phyloP scores from a whole-genome alignment of 2,329 filamentous ascomycete species.

The Fusarium begoniae region DNA sequence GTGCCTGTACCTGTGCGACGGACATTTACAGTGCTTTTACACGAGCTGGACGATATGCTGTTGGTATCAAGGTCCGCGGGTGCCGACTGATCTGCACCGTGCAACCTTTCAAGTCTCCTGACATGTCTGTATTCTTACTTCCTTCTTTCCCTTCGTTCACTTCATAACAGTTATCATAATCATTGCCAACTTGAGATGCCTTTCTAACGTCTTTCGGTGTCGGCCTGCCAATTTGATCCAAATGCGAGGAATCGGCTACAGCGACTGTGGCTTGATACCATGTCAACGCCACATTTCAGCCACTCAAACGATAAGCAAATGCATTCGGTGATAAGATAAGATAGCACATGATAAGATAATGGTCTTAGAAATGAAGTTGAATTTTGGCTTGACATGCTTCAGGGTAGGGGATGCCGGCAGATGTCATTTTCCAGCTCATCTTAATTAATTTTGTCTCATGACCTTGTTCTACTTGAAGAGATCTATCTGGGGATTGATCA shows the following conservation, averaged over 20 bases:
- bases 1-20: background rate
- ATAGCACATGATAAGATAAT: background rate
- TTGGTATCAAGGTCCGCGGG: background rate
- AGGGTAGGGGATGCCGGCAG: background rate
- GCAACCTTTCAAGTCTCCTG: background rate
- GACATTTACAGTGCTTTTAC: background rate
- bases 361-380: no score
- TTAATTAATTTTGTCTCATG: background rate
- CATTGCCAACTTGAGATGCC: background rate
- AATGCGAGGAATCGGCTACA: fast-evolving
- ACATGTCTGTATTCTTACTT: fast-evolving
- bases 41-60: background rate
- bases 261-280: background rate
- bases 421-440: background rate
- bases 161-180: fast-evolving
- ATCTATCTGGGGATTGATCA: fast-evolving
- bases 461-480: background rate
- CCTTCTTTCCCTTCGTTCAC: fast-evolving
- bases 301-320: background rate
- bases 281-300: background rate
- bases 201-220: background rate
- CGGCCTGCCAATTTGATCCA: background rate
- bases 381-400: background rate
- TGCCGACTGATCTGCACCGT: background rate
- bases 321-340: background rate